Evolutionary conservation across 345 rosid genomes (phyloP).

Genomic region (Brassica juncea): DNA sequence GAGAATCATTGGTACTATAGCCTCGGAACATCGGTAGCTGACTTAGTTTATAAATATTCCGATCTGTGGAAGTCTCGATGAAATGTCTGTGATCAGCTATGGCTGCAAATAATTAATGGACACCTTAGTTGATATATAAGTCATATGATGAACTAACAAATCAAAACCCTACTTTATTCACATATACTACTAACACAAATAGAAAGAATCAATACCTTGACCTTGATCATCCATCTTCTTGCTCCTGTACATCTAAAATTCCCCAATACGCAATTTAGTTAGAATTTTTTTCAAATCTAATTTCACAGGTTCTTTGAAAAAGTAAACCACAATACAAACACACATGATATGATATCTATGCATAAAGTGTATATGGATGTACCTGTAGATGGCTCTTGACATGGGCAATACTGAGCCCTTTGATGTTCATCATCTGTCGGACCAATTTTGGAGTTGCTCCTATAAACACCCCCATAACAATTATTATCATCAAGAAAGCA

Average conservation of each 20-base stretch:
- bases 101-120: constrained; percentile 43
- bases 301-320: not conserved
- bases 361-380: not conserved
- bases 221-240: constrained; percentile 68
- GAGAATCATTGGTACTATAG: constrained; percentile 34
- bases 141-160: constrained; percentile 21
- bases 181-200: not conserved
- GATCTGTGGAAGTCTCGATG: constrained; percentile 58
- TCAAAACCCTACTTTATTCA: constrained; percentile 20
- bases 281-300: constrained; percentile 1
- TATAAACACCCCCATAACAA: constrained; percentile 16
- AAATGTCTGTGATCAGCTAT: constrained; percentile 60
- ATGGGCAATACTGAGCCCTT: constrained; percentile 89
- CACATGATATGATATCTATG: not conserved
- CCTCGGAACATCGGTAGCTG: constrained; percentile 81
- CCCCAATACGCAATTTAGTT: not conserved
- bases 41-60: constrained; percentile 67
- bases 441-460: constrained; percentile 93
- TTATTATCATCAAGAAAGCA: not conserved
- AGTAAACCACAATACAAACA: not conserved
- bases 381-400: constrained; percentile 96
- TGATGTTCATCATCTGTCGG: constrained; percentile 76
- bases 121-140: not conserved
- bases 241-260: constrained; percentile 77
- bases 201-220: constrained; percentile 51